Conservation (phyloP, 345 rosid genomes). For the Citrus sinensis region DVS_A1.0 CM039164.1:7417501-7418000, state of each 20-base stretch:
- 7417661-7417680: constrained; percentile 73
- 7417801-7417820: neutral
- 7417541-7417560: neutral
- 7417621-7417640: constrained; percentile 33
- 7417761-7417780: too few species aligned
- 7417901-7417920: neutral
- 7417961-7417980: neutral
- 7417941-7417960: neutral
- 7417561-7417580: constrained; percentile 71
- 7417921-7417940: neutral
- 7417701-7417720: constrained; percentile 77
- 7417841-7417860: neutral
- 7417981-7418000: neutral
- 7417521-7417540: neutral
- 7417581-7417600: constrained; percentile 58
- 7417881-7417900: neutral
- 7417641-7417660: constrained; percentile 64
- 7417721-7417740: constrained; percentile 30
- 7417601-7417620: constrained; percentile 64
- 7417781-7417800: neutral
- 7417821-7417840: neutral
- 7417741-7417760: too few species aligned
- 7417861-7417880: neutral
- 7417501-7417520: neutral
- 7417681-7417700: constrained; percentile 82